Base-by-base conservation (phyloP, 805 yeast genomes). In the Candida tammaniensis region DNA sequence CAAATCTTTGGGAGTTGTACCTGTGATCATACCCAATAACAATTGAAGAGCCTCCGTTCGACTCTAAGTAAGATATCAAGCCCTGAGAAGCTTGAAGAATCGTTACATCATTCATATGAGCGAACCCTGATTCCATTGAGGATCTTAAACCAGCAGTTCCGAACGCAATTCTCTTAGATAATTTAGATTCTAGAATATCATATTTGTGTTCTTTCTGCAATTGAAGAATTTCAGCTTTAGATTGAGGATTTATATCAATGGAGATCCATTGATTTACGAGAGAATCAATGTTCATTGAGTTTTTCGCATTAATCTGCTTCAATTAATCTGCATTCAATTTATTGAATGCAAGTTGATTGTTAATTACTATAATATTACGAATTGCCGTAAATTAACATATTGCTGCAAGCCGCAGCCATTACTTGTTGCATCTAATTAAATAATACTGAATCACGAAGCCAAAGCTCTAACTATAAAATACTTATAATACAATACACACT, bases 111-210 rank as follows among this genome's bases (percentile, higher is more conserved):
- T 93, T 91, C 91, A 93, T 84, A 46, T 88, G 75, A 33, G 78
- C 74, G 53, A 85, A 88, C 0, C 98, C 98, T 0, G 96, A 87
- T 42, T 80, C 89, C 96, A 93, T 88, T 15, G 70, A 64, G 2
- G 95, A 76, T 17, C 98, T 68, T 30, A 93, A 72, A 0, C 97
- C 98, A 2, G 98, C 96, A 0, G 98, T 91, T 0, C 98, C 98
- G 58, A 91, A 91, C 9, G 78, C 64, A 17, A 89, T 81, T 34
- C 96, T 60, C n/a, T 51, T 46, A 27, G 72, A 51, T 19, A 87
- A 64, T 32, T 83, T 66, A 24, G 53, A 52, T 28, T 73, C 75
- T 24, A 87, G 63, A 33, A 64, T 76, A 0, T 50, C 57, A 46
- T 61, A 58, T 39, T 77, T 52, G 2, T 57, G 45, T 0, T 43